A percentile compares a stretch with the other conserved stretches of the same genome.
Evolutionary conservation across 192 early-diverging fungal genomes (phyloP).

Genomic region (Glomus cerebriforme): DNA sequence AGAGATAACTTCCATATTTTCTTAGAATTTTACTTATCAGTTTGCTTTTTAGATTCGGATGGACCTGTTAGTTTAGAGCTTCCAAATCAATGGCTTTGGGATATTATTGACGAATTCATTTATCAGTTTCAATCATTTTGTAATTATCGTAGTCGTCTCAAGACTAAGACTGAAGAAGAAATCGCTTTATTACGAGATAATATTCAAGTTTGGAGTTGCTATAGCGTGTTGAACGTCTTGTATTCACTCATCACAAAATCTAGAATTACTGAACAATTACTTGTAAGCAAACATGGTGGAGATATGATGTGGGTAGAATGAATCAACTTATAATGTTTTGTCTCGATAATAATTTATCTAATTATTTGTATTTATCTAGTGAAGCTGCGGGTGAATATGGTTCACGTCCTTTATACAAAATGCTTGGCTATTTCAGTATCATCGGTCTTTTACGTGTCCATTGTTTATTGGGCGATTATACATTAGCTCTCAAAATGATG

Average conservation of each 20-base stretch:
- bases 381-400: conserved; percentile 91
- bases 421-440: conserved; percentile 96
- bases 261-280: conserved; percentile 89
- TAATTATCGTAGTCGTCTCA: conserved; percentile 86
- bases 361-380: conserved; percentile 33
- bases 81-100: conserved; percentile 99
- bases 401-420: conserved; percentile 86
- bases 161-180: conserved; percentile 81
- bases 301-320: conserved; percentile 63
- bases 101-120: conserved; percentile 99
- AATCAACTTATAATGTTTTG: neutral
- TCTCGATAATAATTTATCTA: neutral
- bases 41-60: conserved; percentile 55
- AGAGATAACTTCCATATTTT: neutral
- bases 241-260: conserved; percentile 97
- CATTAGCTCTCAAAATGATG: conserved; percentile 92
- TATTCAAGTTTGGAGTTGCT: conserved; percentile 90
- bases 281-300: conserved; percentile 85
- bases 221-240: conserved; percentile 94
- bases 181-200: conserved; percentile 80
- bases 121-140: conserved; percentile 99
- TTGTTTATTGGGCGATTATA: conserved; percentile 95
- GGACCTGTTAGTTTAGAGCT: conserved; percentile 90
- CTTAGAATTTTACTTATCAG: neutral
- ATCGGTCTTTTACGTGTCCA: conserved; percentile 92